Evolutionary conservation across 805 yeast genomes (phyloP), one percentile per base, ranked within the genome.

Genomic region (Candida boleticola): DNA sequence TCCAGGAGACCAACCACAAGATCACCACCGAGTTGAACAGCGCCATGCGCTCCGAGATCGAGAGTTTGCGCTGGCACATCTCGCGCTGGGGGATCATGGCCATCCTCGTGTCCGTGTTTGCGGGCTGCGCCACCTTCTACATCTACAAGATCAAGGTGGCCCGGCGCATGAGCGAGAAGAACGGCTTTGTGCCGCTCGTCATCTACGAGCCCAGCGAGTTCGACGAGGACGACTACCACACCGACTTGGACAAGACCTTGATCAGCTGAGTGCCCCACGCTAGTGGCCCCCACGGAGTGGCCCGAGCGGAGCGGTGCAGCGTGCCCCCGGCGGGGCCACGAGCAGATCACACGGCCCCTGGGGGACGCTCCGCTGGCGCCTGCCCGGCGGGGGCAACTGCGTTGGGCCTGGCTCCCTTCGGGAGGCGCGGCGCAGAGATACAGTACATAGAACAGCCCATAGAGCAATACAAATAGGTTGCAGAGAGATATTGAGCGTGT

Each of bases 21-120:
- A 90, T 92, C 45, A 79, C 86, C 19, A 85, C 93, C 3, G 85
- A 85, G 50, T 74, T 93, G 51, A 80, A 82, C 46, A 82, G 93
- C 26, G 93, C 87, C 5, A 77, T 89, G 58, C 80, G 88, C 56
- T 83, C 93, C 0, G 93, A 89, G 43, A 86, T 89, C 43, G 99
- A 92, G 63, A 80, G 83, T 44, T 72, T 92, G 46, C 74, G 98
- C 53, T 92, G 99, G 99, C 89, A 88, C 55, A 80, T 92, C 35
- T 89, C 97, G 1, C 73, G 97, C 43, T 78, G 93, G 59, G 97
- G 97, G 7, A 68, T 93, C 26, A 71, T 86, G 34, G 87, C 93
- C 1, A 82, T 89, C 26, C 62, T 85, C 18, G 68, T 82, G 1
- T 72, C 84, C 47, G 86, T 86, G 1, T 76, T 80, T 42, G 71